These are phyloP conservation scores for Vaccinium myrtillus DNA, from an alignment of 148 eudicot genomes.

Conservation along the genomic window DNA sequence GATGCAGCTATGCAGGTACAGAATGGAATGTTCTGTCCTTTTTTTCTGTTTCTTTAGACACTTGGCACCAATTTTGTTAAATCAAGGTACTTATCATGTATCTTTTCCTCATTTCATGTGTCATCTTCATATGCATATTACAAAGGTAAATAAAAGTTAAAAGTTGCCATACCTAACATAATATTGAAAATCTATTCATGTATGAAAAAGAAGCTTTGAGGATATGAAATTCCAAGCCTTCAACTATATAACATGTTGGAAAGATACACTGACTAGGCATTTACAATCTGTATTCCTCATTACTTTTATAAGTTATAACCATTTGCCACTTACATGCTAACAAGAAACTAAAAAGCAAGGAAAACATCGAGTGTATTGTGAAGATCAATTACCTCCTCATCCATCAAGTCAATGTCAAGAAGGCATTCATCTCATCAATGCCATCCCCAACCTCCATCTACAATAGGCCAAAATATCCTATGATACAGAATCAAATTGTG, in stretches of 20 bases:
- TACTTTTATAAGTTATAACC: not conserved
- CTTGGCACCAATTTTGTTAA: not conserved
- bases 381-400: not conserved
- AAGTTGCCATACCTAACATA: not conserved
- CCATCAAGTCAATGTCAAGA: not conserved
- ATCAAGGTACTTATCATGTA: not conserved
- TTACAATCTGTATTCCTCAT: not conserved
- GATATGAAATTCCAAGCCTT: not conserved
- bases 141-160: not conserved
- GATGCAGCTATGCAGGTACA: constrained; percentile 72
- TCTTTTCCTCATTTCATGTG: not conserved
- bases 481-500: not conserved
- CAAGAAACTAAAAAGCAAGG: not conserved
- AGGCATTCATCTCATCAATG: not conserved
- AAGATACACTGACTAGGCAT: not conserved
- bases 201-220: constrained; percentile 3
- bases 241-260: not conserved
- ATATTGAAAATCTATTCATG: not conserved
- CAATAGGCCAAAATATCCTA: not conserved
- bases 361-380: not conserved
- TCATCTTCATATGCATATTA: not conserved
- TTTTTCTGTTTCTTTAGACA: not conserved
- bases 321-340: not conserved
- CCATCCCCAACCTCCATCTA: not conserved
- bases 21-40: not conserved